Evolutionary conservation across 441 rosid species (phyloP).

Genomic region (Pelargonium myrrhifolium): DNA sequence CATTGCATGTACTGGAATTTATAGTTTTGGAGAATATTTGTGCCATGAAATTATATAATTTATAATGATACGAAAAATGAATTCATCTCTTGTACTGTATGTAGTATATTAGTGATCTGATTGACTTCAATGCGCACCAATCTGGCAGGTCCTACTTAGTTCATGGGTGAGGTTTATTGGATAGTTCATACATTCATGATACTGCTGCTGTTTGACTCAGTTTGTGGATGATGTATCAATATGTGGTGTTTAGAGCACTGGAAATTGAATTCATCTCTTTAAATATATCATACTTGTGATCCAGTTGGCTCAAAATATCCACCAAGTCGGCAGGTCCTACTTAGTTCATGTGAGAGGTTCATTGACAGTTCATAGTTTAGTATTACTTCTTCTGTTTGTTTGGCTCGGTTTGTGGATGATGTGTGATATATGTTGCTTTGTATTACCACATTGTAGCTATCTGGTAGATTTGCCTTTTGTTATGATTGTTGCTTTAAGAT

Average conservation of each 20-base stretch:
- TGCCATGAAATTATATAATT: neutral
- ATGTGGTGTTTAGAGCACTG: neutral
- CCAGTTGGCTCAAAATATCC: no score
- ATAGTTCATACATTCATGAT: neutral
- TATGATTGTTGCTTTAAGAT: neutral
- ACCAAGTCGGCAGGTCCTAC: no score
- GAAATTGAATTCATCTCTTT: no score
- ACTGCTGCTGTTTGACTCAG: neutral
- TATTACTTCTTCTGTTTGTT: neutral
- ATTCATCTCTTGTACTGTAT: neutral
- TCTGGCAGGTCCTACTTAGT: neutral
- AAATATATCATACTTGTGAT: no score
- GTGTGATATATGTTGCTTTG: neutral
- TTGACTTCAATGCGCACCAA: neutral
- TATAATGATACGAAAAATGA: neutral
- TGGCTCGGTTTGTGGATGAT: no score
- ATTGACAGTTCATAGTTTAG: neutral
- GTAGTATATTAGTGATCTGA: neutral
- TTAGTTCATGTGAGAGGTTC: no score
- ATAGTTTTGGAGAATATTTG: neutral
- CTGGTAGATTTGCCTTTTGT: no score
- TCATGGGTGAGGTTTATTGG: neutral
- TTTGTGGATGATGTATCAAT: neutral
- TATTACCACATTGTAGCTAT: neutral
- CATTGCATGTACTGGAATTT: no score